Evolutionary conservation across 2,329 filamentous ascomycete species (phyloP).

Genomic region (Chalaropsis ovoidea): DNA sequence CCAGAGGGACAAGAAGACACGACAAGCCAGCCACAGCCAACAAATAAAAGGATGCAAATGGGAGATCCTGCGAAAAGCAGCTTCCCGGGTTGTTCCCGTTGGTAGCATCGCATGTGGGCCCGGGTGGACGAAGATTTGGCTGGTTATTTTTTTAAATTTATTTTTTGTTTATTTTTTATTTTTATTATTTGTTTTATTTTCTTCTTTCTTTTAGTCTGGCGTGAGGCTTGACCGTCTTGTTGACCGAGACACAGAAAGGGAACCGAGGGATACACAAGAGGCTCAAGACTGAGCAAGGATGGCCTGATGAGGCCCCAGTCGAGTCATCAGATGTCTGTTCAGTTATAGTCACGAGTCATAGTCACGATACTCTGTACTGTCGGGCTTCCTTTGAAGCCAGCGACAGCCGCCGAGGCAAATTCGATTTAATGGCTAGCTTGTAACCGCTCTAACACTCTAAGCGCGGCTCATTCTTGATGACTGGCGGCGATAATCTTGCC

Average conservation of each 20-base stretch:
- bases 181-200: too few relatives aligned
- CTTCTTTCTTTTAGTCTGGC: neutral
- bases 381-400: too few relatives aligned
- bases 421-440: neutral
- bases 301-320: neutral
- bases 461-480: neutral
- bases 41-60: neutral
- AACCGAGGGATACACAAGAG: neutral
- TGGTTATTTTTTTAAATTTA: neutral
- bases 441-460: neutral
- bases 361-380: neutral
- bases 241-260: neutral
- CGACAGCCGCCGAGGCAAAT: neutral
- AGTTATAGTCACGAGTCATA: neutral
- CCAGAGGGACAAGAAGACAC: neutral
- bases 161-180: neutral
- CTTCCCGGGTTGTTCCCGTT: constrained; percentile 11
- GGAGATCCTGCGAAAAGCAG: neutral
- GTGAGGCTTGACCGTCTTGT: neutral
- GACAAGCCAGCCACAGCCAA: neutral
- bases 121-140: neutral
- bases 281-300: neutral
- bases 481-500: constrained; percentile 7
- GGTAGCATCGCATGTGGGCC: constrained; percentile 9
- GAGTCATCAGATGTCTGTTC: neutral